Evolutionary conservation across 495 filamentous ascomycete species (phyloP).

Genomic region (Rhypophila decipiens): DNA sequence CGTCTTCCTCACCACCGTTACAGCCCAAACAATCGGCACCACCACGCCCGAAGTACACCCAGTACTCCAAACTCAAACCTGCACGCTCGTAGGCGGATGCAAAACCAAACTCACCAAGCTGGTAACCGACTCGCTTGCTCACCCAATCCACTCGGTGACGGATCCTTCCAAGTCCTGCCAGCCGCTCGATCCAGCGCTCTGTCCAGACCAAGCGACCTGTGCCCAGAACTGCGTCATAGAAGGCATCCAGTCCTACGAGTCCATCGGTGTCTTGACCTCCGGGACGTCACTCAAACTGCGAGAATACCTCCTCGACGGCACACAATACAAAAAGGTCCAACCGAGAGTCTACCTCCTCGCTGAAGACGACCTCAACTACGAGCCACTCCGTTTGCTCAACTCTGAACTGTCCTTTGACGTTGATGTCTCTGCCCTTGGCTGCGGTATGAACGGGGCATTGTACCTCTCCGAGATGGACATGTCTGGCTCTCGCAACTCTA

Average conservation of each 20-base stretch:
- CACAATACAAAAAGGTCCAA: conserved; percentile 25
- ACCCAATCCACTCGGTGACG: conserved; percentile 38
- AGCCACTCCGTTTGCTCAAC: conserved; percentile 52
- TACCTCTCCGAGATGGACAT: conserved; percentile 59
- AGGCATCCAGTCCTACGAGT: conserved; percentile 38
- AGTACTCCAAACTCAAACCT: conserved; percentile 40
- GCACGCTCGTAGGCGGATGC: conserved; percentile 42
- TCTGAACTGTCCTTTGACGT: conserved; percentile 60
- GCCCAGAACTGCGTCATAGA: conserved; percentile 45
- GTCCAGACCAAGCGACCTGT: conserved; percentile 45
- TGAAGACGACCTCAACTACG: conserved; percentile 47
- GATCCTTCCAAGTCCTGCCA: conserved; percentile 28
- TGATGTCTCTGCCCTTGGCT: conserved; percentile 53
- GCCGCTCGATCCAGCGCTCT: conserved; percentile 39
- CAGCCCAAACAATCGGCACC: conserved; percentile 21
- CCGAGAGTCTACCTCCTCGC: conserved; percentile 59
- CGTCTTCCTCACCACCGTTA: neutral
- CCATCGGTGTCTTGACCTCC: conserved; percentile 38
- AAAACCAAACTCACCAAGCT: conserved; percentile 36
- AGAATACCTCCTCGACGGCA: conserved; percentile 34
- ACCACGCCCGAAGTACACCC: conserved; percentile 45
- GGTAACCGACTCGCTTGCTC: conserved; percentile 45
- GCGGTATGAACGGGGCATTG: conserved; percentile 63
- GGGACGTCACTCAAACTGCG: conserved; percentile 36
- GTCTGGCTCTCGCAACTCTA: conserved; percentile 48